Evolutionary conservation across 2,329 filamentous ascomycete species (phyloP), one percentile per base, ranked within the genome.

Genomic region (Emergomyces orientalis): DNA sequence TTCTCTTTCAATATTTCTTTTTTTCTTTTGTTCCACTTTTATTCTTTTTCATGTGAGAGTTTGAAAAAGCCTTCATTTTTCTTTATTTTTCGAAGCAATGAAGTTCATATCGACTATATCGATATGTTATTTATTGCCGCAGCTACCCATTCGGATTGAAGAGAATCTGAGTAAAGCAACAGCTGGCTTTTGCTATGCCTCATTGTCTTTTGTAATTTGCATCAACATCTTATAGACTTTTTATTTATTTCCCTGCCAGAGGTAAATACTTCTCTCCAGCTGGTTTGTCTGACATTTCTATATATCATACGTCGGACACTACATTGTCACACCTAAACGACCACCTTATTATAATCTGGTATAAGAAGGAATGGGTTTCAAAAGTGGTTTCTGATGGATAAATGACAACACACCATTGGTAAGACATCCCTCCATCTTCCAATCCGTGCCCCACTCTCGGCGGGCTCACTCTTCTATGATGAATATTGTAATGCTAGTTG

Each of bases 141-240:
- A 55, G 34, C 34, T 55, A 11, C 30, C 57, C 17, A 9, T 8
- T n/a, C 9, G 17, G 14, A 59, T 47, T 45, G 57, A 45, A 32
- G 43, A 55, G 57, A 61, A 37, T 49, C 49, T 22, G 49, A 45
- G 32, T 30, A 34, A 39, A 61, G 63, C 61, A 61, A 59, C 61
- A 56, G 63, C 63, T 63, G 63, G 63, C 63, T 63, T 39, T 62
- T 61, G 61, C 56, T 61, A 45, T 34, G 57, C 39, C 25, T 34
- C 9, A 27, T 9, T 34, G 57, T 47, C 41, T 34, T 47, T 58
- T 57, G 5, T 19, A 39, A 30, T 13, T 27, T 59, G 7, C 17
- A 13, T 45, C 17, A 41, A 32, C 39, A 9, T 13, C 41, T n/a
- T 47, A 47, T 30, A n/a, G n/a, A 17, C 13, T 47, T 32, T 8